These are phyloP conservation scores for Triangularia setosa DNA, from an alignment of 2,329 filamentous ascomycete species.

Conservation along the genomic window DNA sequence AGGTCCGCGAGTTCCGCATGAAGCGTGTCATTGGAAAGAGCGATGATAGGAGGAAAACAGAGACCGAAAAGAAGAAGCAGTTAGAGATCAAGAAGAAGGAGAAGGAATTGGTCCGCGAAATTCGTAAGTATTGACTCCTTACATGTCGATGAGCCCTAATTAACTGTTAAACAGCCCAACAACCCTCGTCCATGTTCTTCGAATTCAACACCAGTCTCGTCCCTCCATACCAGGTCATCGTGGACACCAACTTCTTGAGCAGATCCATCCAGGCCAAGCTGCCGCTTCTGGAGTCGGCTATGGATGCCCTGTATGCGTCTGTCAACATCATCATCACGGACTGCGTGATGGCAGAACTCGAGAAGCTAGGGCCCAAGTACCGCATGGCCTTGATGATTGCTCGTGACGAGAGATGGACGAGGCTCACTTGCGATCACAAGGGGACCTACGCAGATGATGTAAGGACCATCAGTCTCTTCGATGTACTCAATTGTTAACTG, in stretches of 20 bases:
- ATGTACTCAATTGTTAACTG: constrained; percentile 44
- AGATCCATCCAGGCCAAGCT: constrained; percentile 91
- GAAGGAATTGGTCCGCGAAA: constrained; percentile 65
- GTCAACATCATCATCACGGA: constrained; percentile 84
- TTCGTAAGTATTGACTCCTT: not conserved
- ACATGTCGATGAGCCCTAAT: constrained; percentile 6
- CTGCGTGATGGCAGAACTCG: constrained; percentile 67
- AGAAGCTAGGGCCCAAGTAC: constrained; percentile 87
- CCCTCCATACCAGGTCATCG: constrained; percentile 74
- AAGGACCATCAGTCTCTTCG: not conserved
- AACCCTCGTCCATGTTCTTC: constrained; percentile 82
- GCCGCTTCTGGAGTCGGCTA: constrained; percentile 75
- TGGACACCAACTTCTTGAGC: constrained; percentile 56
- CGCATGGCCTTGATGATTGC: constrained; percentile 65
- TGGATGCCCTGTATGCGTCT: constrained; percentile 91
- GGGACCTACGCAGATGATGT: constrained; percentile 68
- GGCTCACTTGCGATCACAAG: constrained; percentile 85
- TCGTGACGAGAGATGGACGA: constrained; percentile 81
- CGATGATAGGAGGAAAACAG: constrained; percentile 70
- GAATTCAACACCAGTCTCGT: constrained; percentile 81
- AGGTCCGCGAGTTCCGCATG: constrained; percentile 78
- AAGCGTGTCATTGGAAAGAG: constrained; percentile 80
- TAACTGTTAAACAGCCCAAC: constrained; percentile 49
- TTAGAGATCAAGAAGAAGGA: constrained; percentile 31
- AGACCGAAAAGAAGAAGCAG: constrained; percentile 46